Conservation (phyloP, 1,139 yeast genomes). For the Spathaspora jeffriesii region DNA sequence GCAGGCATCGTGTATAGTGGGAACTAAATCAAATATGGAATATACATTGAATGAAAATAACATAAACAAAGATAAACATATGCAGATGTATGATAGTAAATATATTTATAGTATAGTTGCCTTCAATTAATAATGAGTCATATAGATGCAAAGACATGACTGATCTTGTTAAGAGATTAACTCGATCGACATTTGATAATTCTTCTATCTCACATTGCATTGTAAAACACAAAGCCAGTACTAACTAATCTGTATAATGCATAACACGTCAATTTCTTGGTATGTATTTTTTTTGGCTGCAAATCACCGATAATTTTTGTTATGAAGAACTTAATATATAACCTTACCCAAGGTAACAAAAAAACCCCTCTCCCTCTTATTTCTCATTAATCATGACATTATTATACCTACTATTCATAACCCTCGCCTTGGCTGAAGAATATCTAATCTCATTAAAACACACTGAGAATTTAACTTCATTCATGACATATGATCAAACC, state of each 20-base stretch:
- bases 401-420: neutral
- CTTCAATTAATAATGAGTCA: no score
- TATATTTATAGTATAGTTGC: no score
- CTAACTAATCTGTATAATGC: neutral
- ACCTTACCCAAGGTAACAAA: neutral
- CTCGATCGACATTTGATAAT: no score
- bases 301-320: neutral
- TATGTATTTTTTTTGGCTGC: neutral
- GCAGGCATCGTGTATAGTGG: no score
- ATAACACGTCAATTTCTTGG: neutral
- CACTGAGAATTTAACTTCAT: conserved; percentile 33
- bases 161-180: no score
- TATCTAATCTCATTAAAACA: conserved; percentile 28
- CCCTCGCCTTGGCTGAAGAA: neutral
- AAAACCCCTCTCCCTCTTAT: neutral
- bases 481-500: conserved; percentile 35
- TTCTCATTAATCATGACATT: neutral
- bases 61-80: no score
- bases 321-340: neutral
- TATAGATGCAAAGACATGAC: no score
- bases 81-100: no score
- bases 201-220: no score
- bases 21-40: no score
- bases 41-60: no score
- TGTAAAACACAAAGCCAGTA: no score